A percentile compares a stretch with the other conserved stretches of the same genome.
phyloP scores from a whole-genome alignment of 352 stramenopile genomes.

The Pythium pyrilobum region DNA sequence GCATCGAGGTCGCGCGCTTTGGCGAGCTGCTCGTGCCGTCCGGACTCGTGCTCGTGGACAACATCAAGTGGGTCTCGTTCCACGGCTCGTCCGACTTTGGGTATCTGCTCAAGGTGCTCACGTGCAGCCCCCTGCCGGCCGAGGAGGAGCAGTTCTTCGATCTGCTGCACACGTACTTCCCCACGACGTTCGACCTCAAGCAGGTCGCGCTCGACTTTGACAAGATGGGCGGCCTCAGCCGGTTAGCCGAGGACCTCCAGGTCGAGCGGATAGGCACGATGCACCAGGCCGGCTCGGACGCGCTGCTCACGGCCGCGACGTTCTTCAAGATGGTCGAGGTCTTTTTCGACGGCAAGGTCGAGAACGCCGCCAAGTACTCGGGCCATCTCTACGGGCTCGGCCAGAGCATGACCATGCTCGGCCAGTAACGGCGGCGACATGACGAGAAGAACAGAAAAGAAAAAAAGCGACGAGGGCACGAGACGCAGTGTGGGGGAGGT shows the following conservation, averaged over 20 bases:
- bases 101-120: slow-evolving; percentile 97
- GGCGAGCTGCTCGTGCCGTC: slow-evolving; percentile 97
- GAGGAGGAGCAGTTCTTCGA: slow-evolving; percentile 96
- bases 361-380: slow-evolving; percentile 81
- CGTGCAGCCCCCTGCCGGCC: slow-evolving; percentile 83
- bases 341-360: slow-evolving; percentile 83
- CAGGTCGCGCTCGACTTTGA: slow-evolving; percentile 97
- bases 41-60: slow-evolving; percentile 96
- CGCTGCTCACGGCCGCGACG: slow-evolving; percentile 92
- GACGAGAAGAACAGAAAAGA: background rate
- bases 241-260: slow-evolving; percentile 94
- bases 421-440: background rate
- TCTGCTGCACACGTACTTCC: slow-evolving; percentile 97
- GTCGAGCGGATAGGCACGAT: slow-evolving; percentile 98
- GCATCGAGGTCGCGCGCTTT: slow-evolving; percentile 97
- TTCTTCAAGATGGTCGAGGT: slow-evolving; percentile 92
- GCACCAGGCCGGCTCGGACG: slow-evolving; percentile 98
- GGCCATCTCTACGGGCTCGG: slow-evolving; percentile 83
- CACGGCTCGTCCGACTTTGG: slow-evolving; percentile 99
- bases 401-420: slow-evolving; percentile 41
- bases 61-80: slow-evolving; percentile 99
- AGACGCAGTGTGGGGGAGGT: too few relatives aligned
- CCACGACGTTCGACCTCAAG: slow-evolving; percentile 98
- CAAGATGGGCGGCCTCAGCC: slow-evolving; percentile 96
- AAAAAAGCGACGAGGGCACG: background rate